Conservation (phyloP, 345 rosid genomes). For the Salix udensis region DNA sequence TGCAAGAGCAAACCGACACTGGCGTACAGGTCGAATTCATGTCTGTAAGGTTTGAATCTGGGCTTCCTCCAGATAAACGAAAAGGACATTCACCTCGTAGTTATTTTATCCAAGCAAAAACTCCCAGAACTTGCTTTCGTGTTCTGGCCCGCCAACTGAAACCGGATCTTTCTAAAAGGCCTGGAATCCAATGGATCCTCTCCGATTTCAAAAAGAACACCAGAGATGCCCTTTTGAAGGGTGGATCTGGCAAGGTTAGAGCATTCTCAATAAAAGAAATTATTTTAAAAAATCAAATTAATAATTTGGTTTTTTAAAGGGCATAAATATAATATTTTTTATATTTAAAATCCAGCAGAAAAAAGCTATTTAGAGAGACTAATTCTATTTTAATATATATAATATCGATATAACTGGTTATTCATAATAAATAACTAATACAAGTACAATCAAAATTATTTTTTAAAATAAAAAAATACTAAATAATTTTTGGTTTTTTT, state of each 20-base stretch:
- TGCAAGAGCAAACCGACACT: constrained; percentile 19
- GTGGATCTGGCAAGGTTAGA: constrained; percentile 2
- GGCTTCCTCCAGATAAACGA: constrained; percentile 24
- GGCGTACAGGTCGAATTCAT: constrained; percentile 16
- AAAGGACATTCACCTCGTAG: constrained; percentile 24
- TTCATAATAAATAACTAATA: too few species aligned
- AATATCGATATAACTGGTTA: too few species aligned
- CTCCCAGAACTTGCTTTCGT: constrained; percentile 17
- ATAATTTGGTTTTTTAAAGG: too few species aligned
- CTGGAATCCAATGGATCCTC: constrained; percentile 37
- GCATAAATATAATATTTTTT: too few species aligned
- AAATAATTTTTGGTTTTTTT: too few species aligned
- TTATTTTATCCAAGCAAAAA: constrained; percentile 16
- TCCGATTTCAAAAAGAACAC: constrained; percentile 63
- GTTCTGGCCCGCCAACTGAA: constrained; percentile 23
- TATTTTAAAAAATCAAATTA: too few species aligned
- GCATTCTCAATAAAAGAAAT: too few species aligned
- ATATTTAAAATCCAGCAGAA: too few species aligned
- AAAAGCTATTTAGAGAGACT: too few species aligned
- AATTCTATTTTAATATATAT: too few species aligned
- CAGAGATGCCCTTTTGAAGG: constrained; percentile 41
- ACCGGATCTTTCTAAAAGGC: constrained; percentile 35
- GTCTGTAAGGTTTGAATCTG: constrained; percentile 4
- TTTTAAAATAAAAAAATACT: too few species aligned
- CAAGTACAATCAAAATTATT: too few species aligned